Conservation (phyloP, 1,284 basidiomycete genomes). For the Rhodotorula sp. region DNA sequence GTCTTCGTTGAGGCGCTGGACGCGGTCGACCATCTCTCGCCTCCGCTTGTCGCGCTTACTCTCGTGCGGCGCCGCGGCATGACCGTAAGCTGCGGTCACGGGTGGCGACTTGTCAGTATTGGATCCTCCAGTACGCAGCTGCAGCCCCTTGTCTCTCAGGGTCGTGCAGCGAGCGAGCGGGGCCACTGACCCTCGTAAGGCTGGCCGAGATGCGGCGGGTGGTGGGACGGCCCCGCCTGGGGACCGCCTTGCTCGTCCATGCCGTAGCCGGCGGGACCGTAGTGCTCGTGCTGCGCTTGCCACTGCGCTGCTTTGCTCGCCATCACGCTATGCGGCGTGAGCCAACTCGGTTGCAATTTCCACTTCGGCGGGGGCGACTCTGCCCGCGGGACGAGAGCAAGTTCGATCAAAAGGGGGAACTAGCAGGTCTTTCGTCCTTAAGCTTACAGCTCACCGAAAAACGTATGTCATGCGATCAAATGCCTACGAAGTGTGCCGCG, state of each 20-base stretch:
- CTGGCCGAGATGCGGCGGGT: constrained; percentile 3
- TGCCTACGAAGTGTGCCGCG: neutral
- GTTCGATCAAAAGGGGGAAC: neutral
- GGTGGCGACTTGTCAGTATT: neutral
- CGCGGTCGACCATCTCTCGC: constrained; percentile 55
- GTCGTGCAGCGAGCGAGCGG: neutral
- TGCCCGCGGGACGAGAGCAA: too few relatives aligned
- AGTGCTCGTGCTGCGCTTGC: neutral
- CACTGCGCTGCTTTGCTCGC: neutral
- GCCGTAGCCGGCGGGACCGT: neutral
- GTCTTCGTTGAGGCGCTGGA: constrained; percentile 54
- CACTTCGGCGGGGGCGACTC: neutral
- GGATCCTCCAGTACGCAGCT: too few relatives aligned
- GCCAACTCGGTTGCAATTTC: neutral
- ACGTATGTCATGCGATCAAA: neutral
- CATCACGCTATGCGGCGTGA: neutral
- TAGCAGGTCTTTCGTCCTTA: neutral
- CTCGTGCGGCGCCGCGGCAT: constrained; percentile 18
- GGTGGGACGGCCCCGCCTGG: neutral
- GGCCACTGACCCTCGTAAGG: neutral
- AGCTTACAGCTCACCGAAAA: too few relatives aligned
- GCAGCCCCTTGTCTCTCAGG: too few relatives aligned
- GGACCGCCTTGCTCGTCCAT: neutral
- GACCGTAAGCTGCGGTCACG: neutral
- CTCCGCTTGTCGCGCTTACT: constrained; percentile 55